phyloP scores from a whole-genome alignment of 2,329 filamentous ascomycete species.

The Aspergillus intermedius region DNA sequence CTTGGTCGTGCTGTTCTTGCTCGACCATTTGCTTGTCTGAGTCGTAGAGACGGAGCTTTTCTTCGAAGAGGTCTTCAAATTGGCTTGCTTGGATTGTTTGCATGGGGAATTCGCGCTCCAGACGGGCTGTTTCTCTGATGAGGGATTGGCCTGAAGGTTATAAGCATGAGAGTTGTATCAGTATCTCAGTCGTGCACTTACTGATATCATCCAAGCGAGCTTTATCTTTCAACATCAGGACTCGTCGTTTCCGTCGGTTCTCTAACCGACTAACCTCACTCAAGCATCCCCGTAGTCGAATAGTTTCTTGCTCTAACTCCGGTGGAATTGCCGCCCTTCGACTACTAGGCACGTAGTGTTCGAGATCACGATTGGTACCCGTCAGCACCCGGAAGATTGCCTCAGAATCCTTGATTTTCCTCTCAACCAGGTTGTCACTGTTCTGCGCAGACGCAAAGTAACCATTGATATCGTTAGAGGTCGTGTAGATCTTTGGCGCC shows the following conservation, averaged over 20 bases:
- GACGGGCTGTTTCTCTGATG: constrained; percentile 69
- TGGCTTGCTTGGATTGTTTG: constrained; percentile 79
- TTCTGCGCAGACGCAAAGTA: constrained; percentile 70
- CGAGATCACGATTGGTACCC: constrained; percentile 71
- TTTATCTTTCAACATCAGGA: constrained; percentile 71
- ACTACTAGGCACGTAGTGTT: constrained; percentile 84
- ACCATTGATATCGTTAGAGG: constrained; percentile 71
- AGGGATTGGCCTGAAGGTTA: constrained; percentile 59
- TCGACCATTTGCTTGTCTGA: constrained; percentile 64
- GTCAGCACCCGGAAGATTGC: constrained; percentile 68
- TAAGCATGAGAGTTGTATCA: not conserved
- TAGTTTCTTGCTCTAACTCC: constrained; percentile 71
- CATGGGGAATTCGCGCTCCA: constrained; percentile 80
- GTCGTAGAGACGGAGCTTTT: constrained; percentile 74
- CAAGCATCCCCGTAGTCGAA: constrained; percentile 67
- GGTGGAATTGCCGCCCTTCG: constrained; percentile 72
- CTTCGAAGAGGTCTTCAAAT: constrained; percentile 86
- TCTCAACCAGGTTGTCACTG: constrained; percentile 64
- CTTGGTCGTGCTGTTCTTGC: constrained; percentile 70
- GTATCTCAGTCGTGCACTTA: constrained; percentile 25
- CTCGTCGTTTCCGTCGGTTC: constrained; percentile 68
- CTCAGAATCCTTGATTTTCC: constrained; percentile 72
- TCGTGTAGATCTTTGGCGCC: constrained; percentile 64
- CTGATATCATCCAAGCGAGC: constrained; percentile 81
- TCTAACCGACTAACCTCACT: constrained; percentile 83